These are phyloP conservation scores for Monilinia laxa DNA, from an alignment of 2,329 filamentous ascomycete species.

Conservation along the genomic window DNA sequence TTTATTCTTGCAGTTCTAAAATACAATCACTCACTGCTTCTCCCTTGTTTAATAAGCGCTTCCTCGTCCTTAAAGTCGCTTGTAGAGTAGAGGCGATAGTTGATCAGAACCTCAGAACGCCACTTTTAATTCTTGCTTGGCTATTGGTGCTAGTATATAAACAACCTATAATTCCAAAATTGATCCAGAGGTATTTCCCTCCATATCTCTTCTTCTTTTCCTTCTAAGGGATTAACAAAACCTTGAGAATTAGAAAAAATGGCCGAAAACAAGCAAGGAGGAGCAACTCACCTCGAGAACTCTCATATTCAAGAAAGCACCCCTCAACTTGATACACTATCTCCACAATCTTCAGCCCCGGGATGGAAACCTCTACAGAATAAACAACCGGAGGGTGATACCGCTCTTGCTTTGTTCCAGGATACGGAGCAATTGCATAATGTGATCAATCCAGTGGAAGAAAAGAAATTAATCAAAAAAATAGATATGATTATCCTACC, in stretches of 20 bases:
- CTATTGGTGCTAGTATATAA: not conserved
- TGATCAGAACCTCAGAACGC: not conserved
- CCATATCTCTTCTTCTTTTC: not conserved
- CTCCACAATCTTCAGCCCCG: not conserved
- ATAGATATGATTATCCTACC: slow-evolving; percentile 17
- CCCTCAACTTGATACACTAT: not conserved
- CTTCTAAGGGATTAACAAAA: not conserved
- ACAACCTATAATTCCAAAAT: not conserved
- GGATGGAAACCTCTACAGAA: not conserved
- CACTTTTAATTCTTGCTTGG: not conserved
- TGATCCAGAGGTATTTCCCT: not conserved
- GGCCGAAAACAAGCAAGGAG: not conserved
- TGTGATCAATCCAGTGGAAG: not conserved
- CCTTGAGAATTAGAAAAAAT: not conserved
- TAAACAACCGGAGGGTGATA: not conserved
- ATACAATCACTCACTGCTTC: not conserved
- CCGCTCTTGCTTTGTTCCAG: slow-evolving; percentile 12
- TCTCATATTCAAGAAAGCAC: not conserved
- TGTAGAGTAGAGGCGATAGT: not conserved
- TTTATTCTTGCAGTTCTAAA: not conserved
- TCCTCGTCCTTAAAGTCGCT: not conserved
- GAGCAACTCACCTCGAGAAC: not conserved
- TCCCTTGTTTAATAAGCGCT: not conserved
- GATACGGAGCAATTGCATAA: slow-evolving; percentile 10
- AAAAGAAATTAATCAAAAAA: slow-evolving; percentile 7